phyloP scores from a whole-genome alignment of 257 asterid genomes.

The Nicotiana benthamiana region DNA sequence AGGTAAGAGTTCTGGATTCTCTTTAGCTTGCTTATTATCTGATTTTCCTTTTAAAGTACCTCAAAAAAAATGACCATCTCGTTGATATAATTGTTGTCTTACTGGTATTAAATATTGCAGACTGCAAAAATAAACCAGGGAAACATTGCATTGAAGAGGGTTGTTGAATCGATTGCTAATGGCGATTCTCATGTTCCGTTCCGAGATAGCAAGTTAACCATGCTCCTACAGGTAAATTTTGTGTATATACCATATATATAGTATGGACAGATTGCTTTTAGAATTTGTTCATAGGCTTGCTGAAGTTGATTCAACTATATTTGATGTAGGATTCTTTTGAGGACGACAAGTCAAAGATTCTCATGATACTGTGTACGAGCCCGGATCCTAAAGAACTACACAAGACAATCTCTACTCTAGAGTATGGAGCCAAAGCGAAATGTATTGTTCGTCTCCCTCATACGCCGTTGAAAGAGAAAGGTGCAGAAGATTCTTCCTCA shows the following conservation, averaged over 20 bases:
- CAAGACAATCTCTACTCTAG: constrained; percentile 84
- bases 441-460: constrained; percentile 84
- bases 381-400: constrained; percentile 93
- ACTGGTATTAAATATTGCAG: constrained; percentile 31
- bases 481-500: constrained; percentile 58
- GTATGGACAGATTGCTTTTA: background rate
- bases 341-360: constrained; percentile 82
- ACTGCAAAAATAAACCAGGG: constrained; percentile 94
- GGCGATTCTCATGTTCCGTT: constrained; percentile 96
- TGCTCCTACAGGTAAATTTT: constrained; percentile 80
- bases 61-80: background rate
- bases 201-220: constrained; percentile 96
- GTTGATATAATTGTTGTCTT: background rate
- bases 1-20: constrained; percentile 28
- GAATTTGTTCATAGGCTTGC: background rate
- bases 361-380: constrained; percentile 91
- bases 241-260: background rate
- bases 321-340: constrained; percentile 78
- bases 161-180: constrained; percentile 93
- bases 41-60: background rate
- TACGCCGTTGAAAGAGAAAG: constrained; percentile 65
- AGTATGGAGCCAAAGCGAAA: constrained; percentile 94
- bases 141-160: constrained; percentile 77
- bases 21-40: background rate
- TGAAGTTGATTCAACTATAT: background rate